Percentiles rank a stretch among this genome's conserved stretches.
Conservation (phyloP, 805 yeast genomes). For the Aciculoconidium aculeatum region DNA sequence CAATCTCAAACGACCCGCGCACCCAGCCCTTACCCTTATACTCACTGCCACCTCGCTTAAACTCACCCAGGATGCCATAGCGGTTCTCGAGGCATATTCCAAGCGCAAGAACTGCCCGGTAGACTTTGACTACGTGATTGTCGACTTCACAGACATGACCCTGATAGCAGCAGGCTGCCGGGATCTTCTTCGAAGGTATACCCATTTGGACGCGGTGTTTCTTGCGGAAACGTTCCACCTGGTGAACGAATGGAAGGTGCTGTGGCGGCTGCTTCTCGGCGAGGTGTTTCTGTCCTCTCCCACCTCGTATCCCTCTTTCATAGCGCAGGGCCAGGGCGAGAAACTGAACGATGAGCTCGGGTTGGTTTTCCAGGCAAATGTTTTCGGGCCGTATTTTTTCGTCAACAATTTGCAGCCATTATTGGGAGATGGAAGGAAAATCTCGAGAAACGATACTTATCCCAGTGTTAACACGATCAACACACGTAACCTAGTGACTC, state of each 20-base stretch:
- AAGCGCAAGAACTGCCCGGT: conserved; percentile 40
- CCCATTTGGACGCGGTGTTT: conserved; percentile 67
- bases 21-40: conserved; percentile 61
- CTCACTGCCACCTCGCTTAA: conserved; percentile 88
- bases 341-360: conserved; percentile 77
- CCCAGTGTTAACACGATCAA: too few species aligned
- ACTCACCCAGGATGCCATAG: conserved; percentile 71
- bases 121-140: conserved; percentile 80
- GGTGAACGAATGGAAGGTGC: neutral
- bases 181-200: conserved; percentile 60
- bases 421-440: conserved; percentile 52
- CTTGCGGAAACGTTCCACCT: conserved; percentile 38
- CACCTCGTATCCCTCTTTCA: conserved; percentile 82
- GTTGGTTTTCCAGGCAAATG: conserved; percentile 86
- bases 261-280: too few species aligned
- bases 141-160: conserved; percentile 86
- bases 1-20: conserved; percentile 45
- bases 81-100: conserved; percentile 32
- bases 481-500: too few species aligned
- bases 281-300: too few species aligned
- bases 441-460: too few species aligned
- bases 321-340: conserved; percentile 73
- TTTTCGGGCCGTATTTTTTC: conserved; percentile 87
- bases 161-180: conserved; percentile 67
- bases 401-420: conserved; percentile 57